Evolutionary conservation across 2,329 filamentous ascomycete genomes (phyloP).

Genomic region (Coniochaeta hoffmannii): DNA sequence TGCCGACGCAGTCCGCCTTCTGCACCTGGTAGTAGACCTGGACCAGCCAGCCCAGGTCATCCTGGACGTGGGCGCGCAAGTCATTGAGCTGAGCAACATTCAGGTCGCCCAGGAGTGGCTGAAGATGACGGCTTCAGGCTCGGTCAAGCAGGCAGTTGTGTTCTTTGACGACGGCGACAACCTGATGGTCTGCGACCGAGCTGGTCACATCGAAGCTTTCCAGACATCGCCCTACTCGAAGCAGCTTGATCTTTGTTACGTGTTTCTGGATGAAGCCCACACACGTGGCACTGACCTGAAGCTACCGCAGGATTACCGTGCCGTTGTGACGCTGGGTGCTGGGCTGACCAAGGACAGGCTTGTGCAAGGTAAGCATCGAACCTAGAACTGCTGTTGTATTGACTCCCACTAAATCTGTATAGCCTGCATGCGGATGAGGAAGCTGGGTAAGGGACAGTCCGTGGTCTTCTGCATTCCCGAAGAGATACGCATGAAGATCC

Average conservation of each 20-base stretch:
- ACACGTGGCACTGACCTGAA: constrained; percentile 63
- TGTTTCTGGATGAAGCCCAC: constrained; percentile 65
- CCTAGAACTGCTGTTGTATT: background rate
- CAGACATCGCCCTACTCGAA: constrained; percentile 50
- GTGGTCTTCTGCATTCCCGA: constrained; percentile 52
- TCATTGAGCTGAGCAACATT: constrained; percentile 55
- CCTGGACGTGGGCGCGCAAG: constrained; percentile 63
- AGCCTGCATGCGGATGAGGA: constrained; percentile 67
- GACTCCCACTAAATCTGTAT: constrained; percentile 1
- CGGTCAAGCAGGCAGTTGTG: constrained; percentile 35
- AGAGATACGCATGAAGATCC: constrained; percentile 52
- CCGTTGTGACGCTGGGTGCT: constrained; percentile 60
- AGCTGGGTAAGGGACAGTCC: constrained; percentile 59
- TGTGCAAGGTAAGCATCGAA: constrained; percentile 48
- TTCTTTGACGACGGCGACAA: constrained; percentile 53
- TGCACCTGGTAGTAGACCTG: constrained; percentile 34
- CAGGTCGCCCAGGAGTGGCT: constrained; percentile 50
- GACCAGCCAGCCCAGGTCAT: constrained; percentile 45
- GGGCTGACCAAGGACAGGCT: constrained; percentile 60
- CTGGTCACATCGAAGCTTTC: constrained; percentile 38
- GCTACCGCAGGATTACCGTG: constrained; percentile 49
- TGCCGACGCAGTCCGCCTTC: constrained; percentile 26
- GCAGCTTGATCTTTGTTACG: constrained; percentile 50
- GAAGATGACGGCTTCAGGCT: constrained; percentile 6
- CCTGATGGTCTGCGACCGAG: constrained; percentile 42